A percentile compares a stretch with the other conserved stretches of the same genome.
phyloP scores from a whole-genome alignment of 176 grass and related monocot genomes.

The Oryza punctata region DNA sequence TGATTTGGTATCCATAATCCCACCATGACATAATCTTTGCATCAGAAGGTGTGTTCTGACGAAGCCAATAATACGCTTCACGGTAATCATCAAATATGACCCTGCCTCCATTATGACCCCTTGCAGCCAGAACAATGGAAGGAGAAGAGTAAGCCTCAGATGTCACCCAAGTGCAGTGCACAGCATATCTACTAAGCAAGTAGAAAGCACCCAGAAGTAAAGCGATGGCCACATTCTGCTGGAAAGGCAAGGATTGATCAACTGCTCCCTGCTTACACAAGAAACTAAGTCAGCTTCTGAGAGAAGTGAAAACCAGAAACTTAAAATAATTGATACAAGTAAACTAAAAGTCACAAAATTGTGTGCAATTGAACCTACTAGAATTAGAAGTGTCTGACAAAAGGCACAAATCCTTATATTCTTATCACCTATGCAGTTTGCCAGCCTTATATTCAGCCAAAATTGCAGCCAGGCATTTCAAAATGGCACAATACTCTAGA shows the following conservation, averaged over 20 bases:
- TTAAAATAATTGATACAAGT: neutral
- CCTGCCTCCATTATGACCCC: slow-evolving; percentile 77
- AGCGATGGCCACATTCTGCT: slow-evolving; percentile 73
- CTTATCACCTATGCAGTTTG: neutral
- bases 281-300: slow-evolving; percentile 10
- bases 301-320: neutral
- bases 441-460: no score
- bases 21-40: slow-evolving; percentile 99
- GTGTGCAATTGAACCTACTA: neutral
- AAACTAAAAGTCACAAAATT: neutral
- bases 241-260: slow-evolving; percentile 87
- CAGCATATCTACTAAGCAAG: slow-evolving; percentile 90
- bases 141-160: slow-evolving; percentile 99
- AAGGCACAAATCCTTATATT: neutral
- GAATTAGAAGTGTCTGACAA: neutral
- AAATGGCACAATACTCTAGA: neutral
- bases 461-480: neutral
- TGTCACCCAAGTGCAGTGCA: slow-evolving; percentile 99
- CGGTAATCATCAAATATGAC: slow-evolving; percentile 99
- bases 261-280: slow-evolving; percentile 67
- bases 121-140: slow-evolving; percentile 91
- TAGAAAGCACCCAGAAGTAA: slow-evolving; percentile 93
- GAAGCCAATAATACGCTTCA: slow-evolving; percentile 98
- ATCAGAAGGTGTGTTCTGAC: slow-evolving; percentile 91
- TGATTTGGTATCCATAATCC: slow-evolving; percentile 99